Percentiles rank a stretch among this genome's conserved stretches.
phyloP scores from a whole-genome alignment of 2,329 filamentous ascomycete genomes.

The Geosmithia morbida region DNA sequence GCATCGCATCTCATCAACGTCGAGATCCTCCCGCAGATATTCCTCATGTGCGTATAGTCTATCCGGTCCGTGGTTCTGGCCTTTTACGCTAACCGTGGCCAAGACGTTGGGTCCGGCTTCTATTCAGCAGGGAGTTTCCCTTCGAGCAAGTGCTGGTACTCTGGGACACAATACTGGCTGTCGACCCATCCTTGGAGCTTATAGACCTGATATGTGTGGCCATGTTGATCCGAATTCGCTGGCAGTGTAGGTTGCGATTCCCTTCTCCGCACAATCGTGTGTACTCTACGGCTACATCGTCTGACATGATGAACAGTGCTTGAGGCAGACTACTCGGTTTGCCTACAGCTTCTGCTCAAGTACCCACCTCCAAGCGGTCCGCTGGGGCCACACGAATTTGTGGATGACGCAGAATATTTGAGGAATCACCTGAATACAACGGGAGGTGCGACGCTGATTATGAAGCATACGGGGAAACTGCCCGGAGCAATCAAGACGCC shows the following conservation, averaged over 20 bases:
- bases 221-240: slow-evolving; percentile 85
- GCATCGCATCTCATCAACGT: slow-evolving; percentile 67
- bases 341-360: slow-evolving; percentile 67
- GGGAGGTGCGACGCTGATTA: slow-evolving; percentile 51
- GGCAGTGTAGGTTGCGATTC: slow-evolving; percentile 58
- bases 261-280: too few species aligned
- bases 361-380: slow-evolving; percentile 56
- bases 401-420: slow-evolving; percentile 72
- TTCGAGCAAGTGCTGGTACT: slow-evolving; percentile 72
- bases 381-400: slow-evolving; percentile 61
- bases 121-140: slow-evolving; percentile 88
- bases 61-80: not conserved
- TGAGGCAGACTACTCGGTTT: slow-evolving; percentile 75
- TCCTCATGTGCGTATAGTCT: slow-evolving; percentile 58
- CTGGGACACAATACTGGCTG: slow-evolving; percentile 85
- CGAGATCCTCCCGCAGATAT: slow-evolving; percentile 91
- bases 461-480: slow-evolving; percentile 51
- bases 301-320: slow-evolving; percentile 40
- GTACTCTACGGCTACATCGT: not conserved
- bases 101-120: slow-evolving; percentile 81
- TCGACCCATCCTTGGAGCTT: slow-evolving; percentile 65
- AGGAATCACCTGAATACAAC: slow-evolving; percentile 45
- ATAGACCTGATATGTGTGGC: slow-evolving; percentile 86
- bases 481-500: slow-evolving; percentile 20
- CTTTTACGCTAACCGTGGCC: slow-evolving; percentile 15